Evolutionary conservation across 2,329 filamentous ascomycete genomes (phyloP), one percentile per base, ranked within the genome.

Genomic region (Gnomoniopsis sp.): DNA sequence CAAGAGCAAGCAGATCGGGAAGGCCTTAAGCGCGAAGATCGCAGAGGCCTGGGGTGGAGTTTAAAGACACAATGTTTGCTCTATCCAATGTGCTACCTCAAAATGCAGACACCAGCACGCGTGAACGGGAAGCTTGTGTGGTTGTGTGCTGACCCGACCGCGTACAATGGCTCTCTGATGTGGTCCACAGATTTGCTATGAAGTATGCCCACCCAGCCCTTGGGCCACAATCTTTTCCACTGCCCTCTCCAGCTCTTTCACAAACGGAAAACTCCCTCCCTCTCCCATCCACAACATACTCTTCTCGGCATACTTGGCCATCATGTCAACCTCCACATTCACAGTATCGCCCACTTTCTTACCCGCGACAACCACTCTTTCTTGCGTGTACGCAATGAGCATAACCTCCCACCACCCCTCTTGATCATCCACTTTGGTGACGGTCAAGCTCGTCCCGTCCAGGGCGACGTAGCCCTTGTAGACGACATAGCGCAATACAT

Each of bases 391-490:
- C 10, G 90, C 85, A 72, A 99, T 97, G 62, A 99, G 80, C 95
- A 99, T 99, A 52, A 99, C 89, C 82, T 98, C 95, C 84, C 88
- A 97, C 72, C 91, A 96, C 46, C 88, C 87, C 64, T 86, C 83
- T 3, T 70, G 81, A 72, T 97, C 93, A 67, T 93, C 77, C 33
- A 98, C 93, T 65, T 84, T 82, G 2, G 93, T 98, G 2, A 99
- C 84, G 0, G 95, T 99, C 79, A 99, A 78, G 70, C 93, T 97
- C 23, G 95, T 93, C 4, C 95, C 95, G 71, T 99, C 95, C 53
- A 99, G 84, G 48, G 93, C 91, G 57, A 99, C 87, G 74, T 92
- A 99, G 52, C 95, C 95, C 80, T 99, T 99, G 79, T 96, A 91
- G 19, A 99, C 91, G 59, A 99, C 83, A 74, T 98, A 98, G 66